Conservation (phyloP, 2,329 filamentous ascomycete species). For the Nigrospora oryzae region DNA sequence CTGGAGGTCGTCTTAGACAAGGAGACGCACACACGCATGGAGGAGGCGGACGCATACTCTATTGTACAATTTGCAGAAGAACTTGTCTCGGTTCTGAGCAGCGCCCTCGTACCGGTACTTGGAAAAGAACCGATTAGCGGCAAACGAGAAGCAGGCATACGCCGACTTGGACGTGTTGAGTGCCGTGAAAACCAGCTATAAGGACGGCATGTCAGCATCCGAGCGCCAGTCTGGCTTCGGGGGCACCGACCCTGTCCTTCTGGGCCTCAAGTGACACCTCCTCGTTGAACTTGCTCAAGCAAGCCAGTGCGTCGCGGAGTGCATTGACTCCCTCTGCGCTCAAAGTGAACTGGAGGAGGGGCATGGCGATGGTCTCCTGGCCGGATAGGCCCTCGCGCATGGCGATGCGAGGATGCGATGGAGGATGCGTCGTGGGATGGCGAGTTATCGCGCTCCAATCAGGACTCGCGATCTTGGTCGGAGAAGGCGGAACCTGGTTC, state of each 20-base stretch:
- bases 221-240: not conserved
- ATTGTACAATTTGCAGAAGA: constrained; percentile 69
- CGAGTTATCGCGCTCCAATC: not conserved
- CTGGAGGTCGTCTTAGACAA: constrained; percentile 22
- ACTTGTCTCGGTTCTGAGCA: constrained; percentile 45
- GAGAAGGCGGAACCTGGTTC: too few species aligned
- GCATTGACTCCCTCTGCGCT: constrained; percentile 63
- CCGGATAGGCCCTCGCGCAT: too few species aligned
- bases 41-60: constrained; percentile 34
- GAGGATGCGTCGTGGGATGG: constrained; percentile 18
- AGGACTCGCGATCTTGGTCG: too few species aligned
- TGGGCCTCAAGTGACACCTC: constrained; percentile 67
- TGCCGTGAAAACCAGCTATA: constrained; percentile 62
- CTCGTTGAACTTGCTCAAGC: constrained; percentile 73
- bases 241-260: constrained; percentile 49
- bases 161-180: constrained; percentile 76
- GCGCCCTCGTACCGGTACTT: constrained; percentile 58
- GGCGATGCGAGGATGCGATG: too few species aligned
- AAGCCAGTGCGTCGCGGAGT: constrained; percentile 65
- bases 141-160: constrained; percentile 64
- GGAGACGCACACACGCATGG: not conserved
- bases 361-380: constrained; percentile 29
- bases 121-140: constrained; percentile 62
- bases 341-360: constrained; percentile 63
- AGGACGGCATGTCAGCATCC: constrained; percentile 5